Evolutionary conservation across 2,329 filamentous ascomycete species (phyloP), one percentile per base, ranked within the genome.

Genomic region (Microcyclospora pomicola): DNA sequence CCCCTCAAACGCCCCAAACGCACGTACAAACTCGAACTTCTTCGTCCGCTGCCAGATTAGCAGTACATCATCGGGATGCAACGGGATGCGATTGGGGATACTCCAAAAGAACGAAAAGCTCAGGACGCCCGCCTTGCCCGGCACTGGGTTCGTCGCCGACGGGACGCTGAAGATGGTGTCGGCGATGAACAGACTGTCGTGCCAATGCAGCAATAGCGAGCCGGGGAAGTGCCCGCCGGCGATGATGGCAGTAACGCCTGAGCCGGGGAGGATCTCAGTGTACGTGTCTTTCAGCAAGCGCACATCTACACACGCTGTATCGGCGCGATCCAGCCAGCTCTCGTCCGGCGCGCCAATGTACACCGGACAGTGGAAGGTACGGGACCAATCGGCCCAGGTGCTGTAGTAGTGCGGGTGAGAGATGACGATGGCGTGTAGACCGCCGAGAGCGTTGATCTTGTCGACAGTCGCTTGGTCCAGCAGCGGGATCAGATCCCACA

Each of bases 221-320:
- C 83, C 83, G 0, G 79, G 77, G 50, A 87, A 88, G 60, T 91
- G 82, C 0, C 83, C 83, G 0, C 81, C 81, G 0, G 78, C 66
- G 55, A 83, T 80, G 36, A 88, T 65, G 0, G 71, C 73, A 24
- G 63, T 71, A 2, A 76, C 66, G 2, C 38, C 40, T 15, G 31
- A 33, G 1, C 72, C 73, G 0, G 65, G 45, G 40, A 63, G 33
- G 55, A 66, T 57, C 35, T 50, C 27, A 29, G 42, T 40, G 29
- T 42, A 45, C 9, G 31, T 47, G 2, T 53, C 49, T 6, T 40
- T 36, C 37, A 80, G 59, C 44, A 73, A 66, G 2, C 63, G 60
- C 35, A 54, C 37, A 3, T 69, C 64, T 6, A 39, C 36, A 10
- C 63, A 32, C 12, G 48, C 24, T 47, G 19, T 45, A 39, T 67